phyloP scores from a whole-genome alignment of 2,329 filamentous ascomycete species.

The Diaporthe destruens region DNA sequence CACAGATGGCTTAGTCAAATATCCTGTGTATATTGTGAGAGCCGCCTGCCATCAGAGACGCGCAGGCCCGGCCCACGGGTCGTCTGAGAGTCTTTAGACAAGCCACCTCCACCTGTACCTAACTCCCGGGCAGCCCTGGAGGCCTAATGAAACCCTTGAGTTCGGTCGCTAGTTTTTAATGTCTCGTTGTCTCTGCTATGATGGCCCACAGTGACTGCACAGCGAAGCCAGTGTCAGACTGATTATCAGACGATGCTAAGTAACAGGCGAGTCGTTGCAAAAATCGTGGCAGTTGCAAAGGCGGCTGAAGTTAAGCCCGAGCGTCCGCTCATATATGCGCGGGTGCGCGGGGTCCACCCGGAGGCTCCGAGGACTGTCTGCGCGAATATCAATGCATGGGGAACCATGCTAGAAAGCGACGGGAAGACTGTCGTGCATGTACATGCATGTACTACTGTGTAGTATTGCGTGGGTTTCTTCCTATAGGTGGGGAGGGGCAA shows the following conservation, averaged over 20 bases:
- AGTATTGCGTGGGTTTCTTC: neutral
- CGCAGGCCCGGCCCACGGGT: neutral
- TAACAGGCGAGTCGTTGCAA: conserved; percentile 14
- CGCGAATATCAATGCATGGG: neutral
- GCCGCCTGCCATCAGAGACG: neutral
- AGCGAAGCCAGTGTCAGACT: conserved; percentile 23
- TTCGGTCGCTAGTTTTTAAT: neutral
- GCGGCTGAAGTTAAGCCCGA: conserved; percentile 17
- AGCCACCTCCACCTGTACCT: neutral
- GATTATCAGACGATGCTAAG: conserved; percentile 26
- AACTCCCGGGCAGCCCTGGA: neutral
- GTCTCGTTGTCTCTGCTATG: conserved; percentile 3
- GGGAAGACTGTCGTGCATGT: neutral
- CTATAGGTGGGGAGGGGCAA: neutral
- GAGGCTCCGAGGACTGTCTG: neutral
- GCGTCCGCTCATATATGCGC: conserved; percentile 6
- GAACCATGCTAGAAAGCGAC: conserved; percentile 1
- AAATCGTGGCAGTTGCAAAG: conserved; percentile 2
- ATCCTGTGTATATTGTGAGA: neutral
- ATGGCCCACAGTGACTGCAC: neutral
- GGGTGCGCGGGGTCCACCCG: conserved; percentile 7
- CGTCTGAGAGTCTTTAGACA: neutral
- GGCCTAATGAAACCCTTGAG: neutral
- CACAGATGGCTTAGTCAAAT: neutral
- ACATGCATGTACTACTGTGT: neutral